These are phyloP conservation scores for Termitomyces sp. DNA, from an alignment of 768 basidiomycete species.

Conservation along the genomic window DNA sequence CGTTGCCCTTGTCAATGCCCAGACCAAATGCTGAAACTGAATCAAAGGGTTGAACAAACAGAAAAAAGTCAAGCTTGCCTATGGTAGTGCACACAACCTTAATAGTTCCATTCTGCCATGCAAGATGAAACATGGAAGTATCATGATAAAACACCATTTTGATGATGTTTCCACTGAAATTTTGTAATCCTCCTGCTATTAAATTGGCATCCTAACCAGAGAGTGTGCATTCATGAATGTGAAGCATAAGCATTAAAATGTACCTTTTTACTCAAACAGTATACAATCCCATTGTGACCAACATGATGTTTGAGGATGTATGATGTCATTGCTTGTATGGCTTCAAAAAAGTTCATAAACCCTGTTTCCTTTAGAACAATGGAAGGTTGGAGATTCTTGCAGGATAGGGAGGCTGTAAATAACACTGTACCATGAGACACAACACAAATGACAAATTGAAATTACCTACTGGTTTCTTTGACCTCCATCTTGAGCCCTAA, in stretches of 20 bases:
- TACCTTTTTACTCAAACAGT: slow-evolving; percentile 80
- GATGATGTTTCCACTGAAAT: slow-evolving; percentile 55
- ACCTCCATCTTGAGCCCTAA: slow-evolving; percentile 56
- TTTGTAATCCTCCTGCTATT: slow-evolving; percentile 57
- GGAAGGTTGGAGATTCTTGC: slow-evolving; percentile 81
- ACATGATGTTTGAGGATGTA: slow-evolving; percentile 70
- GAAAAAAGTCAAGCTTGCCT: slow-evolving; percentile 29
- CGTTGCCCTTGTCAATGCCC: slow-evolving; percentile 89
- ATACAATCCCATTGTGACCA: slow-evolving; percentile 80
- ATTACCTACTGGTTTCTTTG: slow-evolving; percentile 49
- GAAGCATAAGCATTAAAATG: slow-evolving; percentile 1
- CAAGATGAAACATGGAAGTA: slow-evolving; percentile 71
- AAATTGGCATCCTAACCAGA: slow-evolving; percentile 65
- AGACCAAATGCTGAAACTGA: no score
- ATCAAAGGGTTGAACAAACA: background rate
- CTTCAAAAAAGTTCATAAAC: no score
- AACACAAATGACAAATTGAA: slow-evolving; percentile 5
- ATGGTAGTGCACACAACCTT: slow-evolving; percentile 92
- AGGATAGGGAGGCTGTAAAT: slow-evolving; percentile 78
- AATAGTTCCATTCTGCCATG: slow-evolving; percentile 73
- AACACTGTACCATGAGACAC: slow-evolving; percentile 59
- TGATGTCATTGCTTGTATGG: slow-evolving; percentile 56
- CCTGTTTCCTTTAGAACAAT: slow-evolving; percentile 77
- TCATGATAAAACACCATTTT: slow-evolving; percentile 82
- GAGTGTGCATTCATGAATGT: background rate